Evolutionary conservation across 345 rosid genomes (phyloP).

Genomic region (Kernera saxatilis): DNA sequence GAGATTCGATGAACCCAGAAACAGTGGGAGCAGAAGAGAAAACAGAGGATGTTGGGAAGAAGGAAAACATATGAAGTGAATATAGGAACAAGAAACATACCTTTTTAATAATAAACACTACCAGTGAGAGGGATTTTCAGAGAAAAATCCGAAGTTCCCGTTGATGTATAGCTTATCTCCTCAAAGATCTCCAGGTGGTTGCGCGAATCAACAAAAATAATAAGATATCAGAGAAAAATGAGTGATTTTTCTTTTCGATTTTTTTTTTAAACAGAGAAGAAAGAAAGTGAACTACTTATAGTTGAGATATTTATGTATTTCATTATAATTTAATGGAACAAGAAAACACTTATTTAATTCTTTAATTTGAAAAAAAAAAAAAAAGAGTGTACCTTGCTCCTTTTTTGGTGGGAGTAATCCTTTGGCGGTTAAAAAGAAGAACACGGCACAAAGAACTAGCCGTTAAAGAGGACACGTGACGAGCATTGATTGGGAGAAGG

Average conservation of each 20-base stretch:
- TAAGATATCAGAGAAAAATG: not conserved
- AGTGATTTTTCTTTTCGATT: not conserved
- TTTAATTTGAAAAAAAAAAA: not conserved
- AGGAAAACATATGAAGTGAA: conserved; percentile 11
- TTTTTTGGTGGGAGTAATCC: not conserved
- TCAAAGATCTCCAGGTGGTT: not conserved
- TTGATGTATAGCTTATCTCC: not conserved
- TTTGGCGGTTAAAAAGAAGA: not conserved
- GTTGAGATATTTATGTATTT: not conserved
- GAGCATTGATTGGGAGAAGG: not conserved
- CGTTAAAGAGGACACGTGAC: conserved; percentile 36
- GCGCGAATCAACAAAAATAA: not conserved
- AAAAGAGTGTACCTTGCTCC: not conserved
- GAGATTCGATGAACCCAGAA: not conserved
- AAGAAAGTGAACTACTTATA: not conserved
- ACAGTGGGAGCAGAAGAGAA: not conserved
- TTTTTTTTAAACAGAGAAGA: not conserved
- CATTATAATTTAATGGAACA: no score
- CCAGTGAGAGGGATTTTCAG: not conserved
- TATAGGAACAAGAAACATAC: not conserved
- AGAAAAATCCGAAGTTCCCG: not conserved
- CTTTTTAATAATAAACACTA: not conserved
- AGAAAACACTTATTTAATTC: not conserved
- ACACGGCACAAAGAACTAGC: not conserved
- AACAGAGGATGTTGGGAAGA: conserved; percentile 3